Percentiles rank a stretch among this genome's conserved stretches.
Evolutionary conservation across 2,329 filamentous ascomycete species (phyloP).

Genomic region (Xylaria sp.): DNA sequence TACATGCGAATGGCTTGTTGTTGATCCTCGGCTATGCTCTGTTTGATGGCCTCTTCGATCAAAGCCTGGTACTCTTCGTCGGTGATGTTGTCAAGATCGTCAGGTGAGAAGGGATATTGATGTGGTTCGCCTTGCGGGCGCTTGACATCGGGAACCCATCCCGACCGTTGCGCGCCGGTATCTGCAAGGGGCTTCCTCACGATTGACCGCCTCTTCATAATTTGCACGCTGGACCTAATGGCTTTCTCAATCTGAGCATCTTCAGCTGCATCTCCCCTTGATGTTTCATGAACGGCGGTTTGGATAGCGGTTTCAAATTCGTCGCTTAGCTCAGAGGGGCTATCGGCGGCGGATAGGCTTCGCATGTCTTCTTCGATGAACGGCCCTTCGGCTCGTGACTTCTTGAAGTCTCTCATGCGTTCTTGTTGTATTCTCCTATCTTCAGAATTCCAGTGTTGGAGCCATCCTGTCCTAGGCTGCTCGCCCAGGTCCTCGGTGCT

Average conservation of each 20-base stretch:
- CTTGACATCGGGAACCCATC: constrained; percentile 35
- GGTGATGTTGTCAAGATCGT: constrained; percentile 52
- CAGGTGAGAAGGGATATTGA: constrained; percentile 30
- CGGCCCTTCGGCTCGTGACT: constrained; percentile 37
- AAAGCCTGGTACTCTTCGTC: constrained; percentile 64
- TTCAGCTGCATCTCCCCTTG: constrained; percentile 70
- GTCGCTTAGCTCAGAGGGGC: constrained; percentile 49
- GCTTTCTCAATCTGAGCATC: constrained; percentile 75
- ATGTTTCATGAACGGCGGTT: constrained; percentile 72
- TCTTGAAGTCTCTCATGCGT: constrained; percentile 53
- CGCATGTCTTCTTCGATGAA: constrained; percentile 32
- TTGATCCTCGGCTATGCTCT: constrained; percentile 50
- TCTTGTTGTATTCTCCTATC: constrained; percentile 58
- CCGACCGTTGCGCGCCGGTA: constrained; percentile 2
- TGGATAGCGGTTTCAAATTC: constrained; percentile 76
- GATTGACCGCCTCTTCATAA: constrained; percentile 48
- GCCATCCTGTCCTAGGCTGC: constrained; percentile 52
- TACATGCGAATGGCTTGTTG: constrained; percentile 31
- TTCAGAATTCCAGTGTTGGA: constrained; percentile 55
- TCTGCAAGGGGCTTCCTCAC: constrained; percentile 32
- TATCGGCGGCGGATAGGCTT: constrained; percentile 23
- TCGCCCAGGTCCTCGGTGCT: constrained; percentile 19
- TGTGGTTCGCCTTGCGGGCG: constrained; percentile 20
- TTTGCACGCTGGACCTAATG: constrained; percentile 72
- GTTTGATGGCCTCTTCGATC: constrained; percentile 61